phyloP scores from a whole-genome alignment of 805 yeast species.

The Vanderwaltozyma tropicalis region DNA sequence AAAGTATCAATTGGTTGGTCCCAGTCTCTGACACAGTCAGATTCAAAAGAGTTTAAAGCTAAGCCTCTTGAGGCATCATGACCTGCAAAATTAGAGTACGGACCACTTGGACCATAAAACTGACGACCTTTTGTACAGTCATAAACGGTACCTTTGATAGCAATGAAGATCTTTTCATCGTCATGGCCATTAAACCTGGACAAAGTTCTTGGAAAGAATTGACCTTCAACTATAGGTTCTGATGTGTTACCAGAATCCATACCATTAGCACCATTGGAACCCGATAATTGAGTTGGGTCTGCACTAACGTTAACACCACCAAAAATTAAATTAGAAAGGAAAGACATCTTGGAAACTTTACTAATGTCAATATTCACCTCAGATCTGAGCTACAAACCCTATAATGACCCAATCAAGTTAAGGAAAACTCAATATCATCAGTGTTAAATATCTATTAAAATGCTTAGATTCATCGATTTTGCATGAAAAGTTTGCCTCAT shows the following conservation, averaged over 20 bases:
- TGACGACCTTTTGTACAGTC: conserved; percentile 72
- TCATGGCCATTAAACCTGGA: conserved; percentile 73
- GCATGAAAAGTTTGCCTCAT: too few species aligned
- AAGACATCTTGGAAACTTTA: conserved; percentile 27
- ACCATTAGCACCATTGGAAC: conserved; percentile 1
- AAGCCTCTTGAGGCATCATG: conserved; percentile 91
- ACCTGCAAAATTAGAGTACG: conserved; percentile 90
- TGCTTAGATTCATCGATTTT: too few species aligned
- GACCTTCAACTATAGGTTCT: conserved; percentile 34
- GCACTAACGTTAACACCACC: conserved; percentile 27
- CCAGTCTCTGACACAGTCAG: conserved; percentile 50
- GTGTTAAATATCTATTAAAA: too few species aligned
- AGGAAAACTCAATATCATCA: too few species aligned
- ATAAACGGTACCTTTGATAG: conserved; percentile 75
- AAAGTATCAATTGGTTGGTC: conserved; percentile 72
- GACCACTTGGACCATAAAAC: conserved; percentile 94
- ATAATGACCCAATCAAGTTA: too few species aligned
- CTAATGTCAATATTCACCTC: too few species aligned
- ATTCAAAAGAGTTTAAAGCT: conserved; percentile 79
- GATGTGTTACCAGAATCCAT: conserved; percentile 6
- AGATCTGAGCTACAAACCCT: too few species aligned
- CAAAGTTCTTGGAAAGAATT: conserved; percentile 65
- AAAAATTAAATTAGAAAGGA: conserved; percentile 23
- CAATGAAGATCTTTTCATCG: conserved; percentile 70
- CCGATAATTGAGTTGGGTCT: conserved; percentile 28